phyloP scores from a whole-genome alignment of 768 basidiomycete genomes.

The Amanita phalloides region DNA sequence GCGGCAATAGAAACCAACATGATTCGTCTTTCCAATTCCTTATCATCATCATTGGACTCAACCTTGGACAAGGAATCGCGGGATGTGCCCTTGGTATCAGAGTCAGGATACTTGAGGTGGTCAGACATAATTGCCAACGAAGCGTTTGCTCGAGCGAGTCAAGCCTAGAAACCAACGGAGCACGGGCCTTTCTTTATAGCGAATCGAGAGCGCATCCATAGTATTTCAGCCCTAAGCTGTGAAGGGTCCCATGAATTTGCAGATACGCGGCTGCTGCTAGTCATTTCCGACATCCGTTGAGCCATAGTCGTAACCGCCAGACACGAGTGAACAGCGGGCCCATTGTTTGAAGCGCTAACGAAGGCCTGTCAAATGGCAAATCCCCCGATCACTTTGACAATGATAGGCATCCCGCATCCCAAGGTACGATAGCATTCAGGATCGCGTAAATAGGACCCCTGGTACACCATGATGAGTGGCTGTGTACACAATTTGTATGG shows the following conservation, averaged over 20 bases:
- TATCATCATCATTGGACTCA: slow-evolving; percentile 10
- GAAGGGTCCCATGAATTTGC: neutral
- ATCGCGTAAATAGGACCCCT: neutral
- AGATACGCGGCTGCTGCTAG: neutral
- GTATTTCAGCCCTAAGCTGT: neutral
- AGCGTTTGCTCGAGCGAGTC: neutral
- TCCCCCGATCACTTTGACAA: neutral
- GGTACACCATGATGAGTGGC: neutral
- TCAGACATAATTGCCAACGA: slow-evolving; percentile 8
- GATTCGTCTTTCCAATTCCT: slow-evolving; percentile 23
- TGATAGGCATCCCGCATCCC: neutral
- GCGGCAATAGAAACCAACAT: slow-evolving; percentile 16
- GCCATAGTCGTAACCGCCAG: neutral
- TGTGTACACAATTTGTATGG: neutral
- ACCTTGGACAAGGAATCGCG: slow-evolving; percentile 10
- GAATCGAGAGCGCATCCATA: neutral
- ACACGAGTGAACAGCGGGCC: neutral
- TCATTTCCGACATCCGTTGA: neutral
- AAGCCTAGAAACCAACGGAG: neutral
- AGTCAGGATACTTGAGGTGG: slow-evolving; percentile 7
- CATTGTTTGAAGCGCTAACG: neutral
- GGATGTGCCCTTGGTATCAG: slow-evolving; percentile 9
- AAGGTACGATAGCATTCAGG: neutral
- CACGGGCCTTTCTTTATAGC: neutral
- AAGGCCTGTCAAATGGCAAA: neutral